Conservation (phyloP, 2,329 filamentous ascomycete species). For the Penicillium italicum region DNA sequence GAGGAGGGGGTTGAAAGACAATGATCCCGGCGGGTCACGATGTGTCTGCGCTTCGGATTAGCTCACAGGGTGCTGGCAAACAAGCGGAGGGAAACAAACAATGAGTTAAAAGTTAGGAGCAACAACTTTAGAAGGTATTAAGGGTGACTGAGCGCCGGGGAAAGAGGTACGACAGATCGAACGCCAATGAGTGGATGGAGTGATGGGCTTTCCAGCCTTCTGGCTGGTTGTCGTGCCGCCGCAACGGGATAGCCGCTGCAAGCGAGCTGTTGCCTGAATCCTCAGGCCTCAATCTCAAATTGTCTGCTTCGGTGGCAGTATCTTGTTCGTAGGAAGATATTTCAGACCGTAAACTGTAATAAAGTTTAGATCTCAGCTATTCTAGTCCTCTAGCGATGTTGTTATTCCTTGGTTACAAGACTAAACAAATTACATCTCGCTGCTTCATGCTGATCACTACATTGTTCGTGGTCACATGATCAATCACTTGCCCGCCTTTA, state of each 20-base stretch:
- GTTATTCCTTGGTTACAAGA: background rate
- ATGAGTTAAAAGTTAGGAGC: slow-evolving; percentile 8
- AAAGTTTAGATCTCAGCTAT: background rate
- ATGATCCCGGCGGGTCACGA: slow-evolving; percentile 23
- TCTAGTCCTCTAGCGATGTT: background rate
- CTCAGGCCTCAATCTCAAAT: slow-evolving; percentile 11
- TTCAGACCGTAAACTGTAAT: background rate
- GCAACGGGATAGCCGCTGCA: slow-evolving; percentile 41
- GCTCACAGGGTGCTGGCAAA: slow-evolving; percentile 10
- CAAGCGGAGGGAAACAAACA: slow-evolving; percentile 7
- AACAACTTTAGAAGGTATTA: slow-evolving; percentile 4
- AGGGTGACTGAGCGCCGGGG: slow-evolving; percentile 14
- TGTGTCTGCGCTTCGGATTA: slow-evolving; percentile 16
- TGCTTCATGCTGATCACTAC: slow-evolving; percentile 1
- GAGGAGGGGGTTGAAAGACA: slow-evolving; percentile 24
- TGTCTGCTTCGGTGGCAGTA: background rate
- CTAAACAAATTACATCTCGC: background rate
- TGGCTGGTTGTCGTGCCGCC: slow-evolving; percentile 40
- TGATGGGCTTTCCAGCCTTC: slow-evolving; percentile 35
- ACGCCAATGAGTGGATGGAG: slow-evolving; percentile 27
- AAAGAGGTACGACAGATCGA: slow-evolving; percentile 15
- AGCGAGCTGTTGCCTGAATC: slow-evolving; percentile 31
- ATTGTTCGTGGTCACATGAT: slow-evolving; percentile 8
- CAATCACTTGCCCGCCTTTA: background rate
- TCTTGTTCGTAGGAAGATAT: background rate